These are phyloP conservation scores for Suillus americanus DNA, from an alignment of 768 basidiomycete genomes.

Conservation along the genomic window DNA sequence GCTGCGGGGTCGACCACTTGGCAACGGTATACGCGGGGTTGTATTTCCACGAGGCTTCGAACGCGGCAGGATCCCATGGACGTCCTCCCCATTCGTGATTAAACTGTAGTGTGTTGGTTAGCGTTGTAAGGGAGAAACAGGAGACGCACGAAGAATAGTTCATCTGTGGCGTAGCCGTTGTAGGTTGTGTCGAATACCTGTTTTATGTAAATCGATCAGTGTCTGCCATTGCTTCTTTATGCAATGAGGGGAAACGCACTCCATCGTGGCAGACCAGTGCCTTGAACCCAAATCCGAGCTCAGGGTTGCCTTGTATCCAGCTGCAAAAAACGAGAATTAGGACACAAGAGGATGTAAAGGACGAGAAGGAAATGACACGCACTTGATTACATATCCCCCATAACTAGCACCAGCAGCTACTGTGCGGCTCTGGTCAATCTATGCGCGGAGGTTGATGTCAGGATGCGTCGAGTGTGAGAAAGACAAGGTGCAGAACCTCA, in stretches of 20 bases:
- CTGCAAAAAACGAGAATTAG: conserved; percentile 37
- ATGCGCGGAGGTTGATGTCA: not conserved
- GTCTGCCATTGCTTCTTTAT: not conserved
- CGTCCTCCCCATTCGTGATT: conserved; percentile 86
- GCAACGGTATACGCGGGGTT: conserved; percentile 80
- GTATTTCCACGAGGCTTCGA: conserved; percentile 58
- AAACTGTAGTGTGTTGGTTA: conserved; percentile 47
- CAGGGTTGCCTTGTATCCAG: conserved; percentile 95
- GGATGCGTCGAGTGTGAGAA: not conserved
- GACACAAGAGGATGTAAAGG: conserved; percentile 4
- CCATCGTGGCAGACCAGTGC: conserved; percentile 93
- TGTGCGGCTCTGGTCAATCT: conserved; percentile 70
- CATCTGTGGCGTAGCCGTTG: conserved; percentile 89
- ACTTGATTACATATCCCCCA: conserved; percentile 92
- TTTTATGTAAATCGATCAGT: not conserved
- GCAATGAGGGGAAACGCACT: conserved; percentile 38
- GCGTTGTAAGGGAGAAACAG: not conserved
- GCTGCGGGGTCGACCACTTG: conserved; percentile 84
- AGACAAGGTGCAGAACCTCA: conserved; percentile 23
- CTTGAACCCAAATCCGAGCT: conserved; percentile 87
- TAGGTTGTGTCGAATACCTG: conserved; percentile 77
- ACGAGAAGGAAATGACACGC: conserved; percentile 16
- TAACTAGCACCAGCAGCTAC: conserved; percentile 83
- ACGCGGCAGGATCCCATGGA: conserved; percentile 68
- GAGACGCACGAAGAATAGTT: conserved; percentile 79